A percentile compares a stretch with the other conserved stretches of the same genome.
Conservation (phyloP, 805 yeast species). For the Kregervanrija pseudodelftensis region DNA sequence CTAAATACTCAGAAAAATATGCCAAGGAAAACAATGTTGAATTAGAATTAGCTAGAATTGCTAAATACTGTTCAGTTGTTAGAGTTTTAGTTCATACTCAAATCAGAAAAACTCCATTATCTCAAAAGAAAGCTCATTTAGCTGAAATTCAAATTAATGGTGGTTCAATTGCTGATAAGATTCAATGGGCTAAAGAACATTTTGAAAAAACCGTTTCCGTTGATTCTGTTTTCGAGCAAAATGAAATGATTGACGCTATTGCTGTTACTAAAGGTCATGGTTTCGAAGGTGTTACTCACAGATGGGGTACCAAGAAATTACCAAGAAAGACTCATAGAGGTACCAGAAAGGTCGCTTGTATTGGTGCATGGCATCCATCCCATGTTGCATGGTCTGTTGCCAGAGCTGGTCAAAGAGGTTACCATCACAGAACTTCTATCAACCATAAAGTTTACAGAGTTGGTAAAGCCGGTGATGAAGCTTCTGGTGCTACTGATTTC, state of each 20-base stretch:
- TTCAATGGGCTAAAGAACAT: slow-evolving; percentile 97
- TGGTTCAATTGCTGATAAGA: slow-evolving; percentile 97
- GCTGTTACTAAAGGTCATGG: slow-evolving; percentile 99
- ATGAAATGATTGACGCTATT: slow-evolving; percentile 96
- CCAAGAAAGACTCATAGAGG: slow-evolving; percentile 99
- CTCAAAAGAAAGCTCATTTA: slow-evolving; percentile 99
- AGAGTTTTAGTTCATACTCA: slow-evolving; percentile 99
- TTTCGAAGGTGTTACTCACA: slow-evolving; percentile 99
- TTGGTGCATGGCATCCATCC: slow-evolving; percentile 99
- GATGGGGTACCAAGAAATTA: slow-evolving; percentile 99
- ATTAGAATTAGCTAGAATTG: slow-evolving; percentile 96
- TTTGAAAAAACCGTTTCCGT: slow-evolving; percentile 98
- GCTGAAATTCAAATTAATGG: slow-evolving; percentile 99
- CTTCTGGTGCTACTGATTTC: slow-evolving; percentile 91
- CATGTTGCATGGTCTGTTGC: slow-evolving; percentile 99
- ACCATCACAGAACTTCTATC: slow-evolving; percentile 99
- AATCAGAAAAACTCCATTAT: slow-evolving; percentile 97
- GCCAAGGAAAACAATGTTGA: slow-evolving; percentile 84
- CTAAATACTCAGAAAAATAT: slow-evolving; percentile 99
- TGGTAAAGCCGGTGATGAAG: slow-evolving; percentile 93
- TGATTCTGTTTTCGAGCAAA: slow-evolving; percentile 94
- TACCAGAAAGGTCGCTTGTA: slow-evolving; percentile 99
- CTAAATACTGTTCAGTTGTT: slow-evolving; percentile 96
- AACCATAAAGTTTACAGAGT: slow-evolving; percentile 99
- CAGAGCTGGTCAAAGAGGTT: slow-evolving; percentile 99